phyloP scores from a whole-genome alignment of 2,329 filamentous ascomycete genomes.

The Phialophora macrospora region DNA sequence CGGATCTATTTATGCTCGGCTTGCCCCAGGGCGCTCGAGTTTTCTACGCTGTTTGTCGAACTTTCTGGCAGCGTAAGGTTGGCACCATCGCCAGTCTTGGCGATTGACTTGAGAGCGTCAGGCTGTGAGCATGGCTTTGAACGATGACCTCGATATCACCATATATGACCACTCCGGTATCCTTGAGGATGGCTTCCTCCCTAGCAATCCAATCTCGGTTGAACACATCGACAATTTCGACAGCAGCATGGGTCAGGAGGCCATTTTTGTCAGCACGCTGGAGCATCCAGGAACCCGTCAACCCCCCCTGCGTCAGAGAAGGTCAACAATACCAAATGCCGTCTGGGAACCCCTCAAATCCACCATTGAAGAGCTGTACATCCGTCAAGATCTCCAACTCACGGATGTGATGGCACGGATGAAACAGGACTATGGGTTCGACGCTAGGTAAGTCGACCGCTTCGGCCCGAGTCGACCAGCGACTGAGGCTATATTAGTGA shows the following conservation, averaged over 20 bases:
- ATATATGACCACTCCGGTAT: neutral
- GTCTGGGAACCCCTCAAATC: constrained; percentile 1
- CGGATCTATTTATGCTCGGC: neutral
- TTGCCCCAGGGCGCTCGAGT: neutral
- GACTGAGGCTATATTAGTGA: constrained; percentile 4
- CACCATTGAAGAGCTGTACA: constrained; percentile 13
- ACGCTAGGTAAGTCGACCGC: constrained; percentile 7
- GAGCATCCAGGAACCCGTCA: neutral
- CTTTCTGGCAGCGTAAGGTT: neutral
- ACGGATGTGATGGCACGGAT: constrained; percentile 7
- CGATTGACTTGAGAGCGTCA: neutral
- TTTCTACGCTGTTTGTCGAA: neutral
- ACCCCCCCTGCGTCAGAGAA: neutral
- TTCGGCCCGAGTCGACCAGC: neutral
- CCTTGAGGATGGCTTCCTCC: neutral
- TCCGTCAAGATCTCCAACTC: constrained; percentile 4
- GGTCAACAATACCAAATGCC: neutral
- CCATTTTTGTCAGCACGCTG: neutral
- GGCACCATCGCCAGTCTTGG: neutral
- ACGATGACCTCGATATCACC: neutral
- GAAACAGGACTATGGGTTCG: constrained; percentile 10
- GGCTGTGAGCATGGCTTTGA: neutral
- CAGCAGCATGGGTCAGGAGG: neutral
- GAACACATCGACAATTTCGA: neutral
- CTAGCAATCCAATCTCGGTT: neutral